Conservation (phyloP, 2,329 filamentous ascomycete genomes). For the Fusarium setosum region DNA sequence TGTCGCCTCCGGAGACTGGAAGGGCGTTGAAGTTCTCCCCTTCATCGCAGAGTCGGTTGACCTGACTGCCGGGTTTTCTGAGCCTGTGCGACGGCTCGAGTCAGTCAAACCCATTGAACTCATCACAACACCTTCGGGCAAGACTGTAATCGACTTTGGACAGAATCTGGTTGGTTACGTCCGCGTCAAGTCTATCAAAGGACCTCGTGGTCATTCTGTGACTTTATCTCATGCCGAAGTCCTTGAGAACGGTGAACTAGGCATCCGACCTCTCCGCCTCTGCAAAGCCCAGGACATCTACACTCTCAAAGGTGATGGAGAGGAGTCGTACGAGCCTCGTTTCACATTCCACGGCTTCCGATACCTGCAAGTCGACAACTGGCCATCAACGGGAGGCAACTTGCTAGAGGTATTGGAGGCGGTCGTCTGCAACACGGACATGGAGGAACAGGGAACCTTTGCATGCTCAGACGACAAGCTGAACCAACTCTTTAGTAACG, state of each 20-base stretch:
- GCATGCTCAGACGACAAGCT: constrained; percentile 62
- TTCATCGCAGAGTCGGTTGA: constrained; percentile 13
- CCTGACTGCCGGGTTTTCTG: constrained; percentile 54
- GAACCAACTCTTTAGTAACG: constrained; percentile 66
- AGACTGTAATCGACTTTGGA: constrained; percentile 63
- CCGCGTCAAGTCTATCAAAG: constrained; percentile 50
- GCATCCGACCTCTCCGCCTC: constrained; percentile 52
- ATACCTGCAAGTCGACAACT: constrained; percentile 60
- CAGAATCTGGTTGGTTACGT: constrained; percentile 68
- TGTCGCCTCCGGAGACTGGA: constrained; percentile 13
- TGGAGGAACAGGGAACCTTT: constrained; percentile 63
- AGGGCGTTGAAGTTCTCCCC: constrained; percentile 14
- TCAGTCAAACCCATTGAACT: constrained; percentile 45
- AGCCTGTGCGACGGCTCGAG: constrained; percentile 55
- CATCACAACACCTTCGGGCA: constrained; percentile 52
- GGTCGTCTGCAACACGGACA: constrained; percentile 62
- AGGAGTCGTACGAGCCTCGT: constrained; percentile 51
- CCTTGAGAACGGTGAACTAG: constrained; percentile 59
- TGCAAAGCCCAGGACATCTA: constrained; percentile 63
- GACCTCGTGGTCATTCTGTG: constrained; percentile 53
- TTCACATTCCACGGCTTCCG: constrained; percentile 69
- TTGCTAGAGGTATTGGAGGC: constrained; percentile 40
- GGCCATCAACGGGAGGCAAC: constrained; percentile 46
- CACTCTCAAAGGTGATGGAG: constrained; percentile 42
- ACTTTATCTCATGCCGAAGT: constrained; percentile 65